A percentile compares a stretch with the other conserved stretches of the same genome.
phyloP scores from a whole-genome alignment of 352 stramenopile species.

The Globisporangium okanoganense region DNA sequence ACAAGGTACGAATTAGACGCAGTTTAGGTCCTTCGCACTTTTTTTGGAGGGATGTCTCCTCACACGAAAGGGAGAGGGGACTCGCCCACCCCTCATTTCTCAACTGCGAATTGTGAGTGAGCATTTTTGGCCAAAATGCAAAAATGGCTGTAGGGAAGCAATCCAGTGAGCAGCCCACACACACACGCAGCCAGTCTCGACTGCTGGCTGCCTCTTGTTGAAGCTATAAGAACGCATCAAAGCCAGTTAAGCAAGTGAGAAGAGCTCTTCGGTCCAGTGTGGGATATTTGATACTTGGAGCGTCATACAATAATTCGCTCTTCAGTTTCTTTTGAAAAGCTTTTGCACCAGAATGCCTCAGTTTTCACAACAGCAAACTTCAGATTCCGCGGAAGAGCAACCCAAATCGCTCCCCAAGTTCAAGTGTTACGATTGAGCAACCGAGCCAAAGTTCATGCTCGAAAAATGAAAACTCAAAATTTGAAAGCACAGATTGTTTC shows the following conservation, averaged over 20 bases:
- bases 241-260: no score
- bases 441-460: neutral
- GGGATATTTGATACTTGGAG: no score
- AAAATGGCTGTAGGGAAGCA: neutral
- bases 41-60: neutral
- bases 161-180: neutral
- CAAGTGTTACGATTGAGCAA: neutral
- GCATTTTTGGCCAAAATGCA: neutral
- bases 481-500: neutral
- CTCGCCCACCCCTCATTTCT: neutral
- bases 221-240: no score
- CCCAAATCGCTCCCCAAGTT: neutral
- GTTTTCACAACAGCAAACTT: neutral
- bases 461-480: neutral
- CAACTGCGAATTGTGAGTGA: neutral
- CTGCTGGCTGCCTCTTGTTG: neutral
- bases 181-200: no score
- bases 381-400: neutral
- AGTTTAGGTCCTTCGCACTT: neutral
- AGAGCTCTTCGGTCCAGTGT: no score
- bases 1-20: neutral
- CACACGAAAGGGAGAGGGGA: neutral
- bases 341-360: conserved; percentile 5
- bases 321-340: conserved; percentile 1
- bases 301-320: neutral